These are phyloP conservation scores for Leishmania tropica DNA, from an alignment of 208 protist genomes.

Conservation along the genomic window DNA sequence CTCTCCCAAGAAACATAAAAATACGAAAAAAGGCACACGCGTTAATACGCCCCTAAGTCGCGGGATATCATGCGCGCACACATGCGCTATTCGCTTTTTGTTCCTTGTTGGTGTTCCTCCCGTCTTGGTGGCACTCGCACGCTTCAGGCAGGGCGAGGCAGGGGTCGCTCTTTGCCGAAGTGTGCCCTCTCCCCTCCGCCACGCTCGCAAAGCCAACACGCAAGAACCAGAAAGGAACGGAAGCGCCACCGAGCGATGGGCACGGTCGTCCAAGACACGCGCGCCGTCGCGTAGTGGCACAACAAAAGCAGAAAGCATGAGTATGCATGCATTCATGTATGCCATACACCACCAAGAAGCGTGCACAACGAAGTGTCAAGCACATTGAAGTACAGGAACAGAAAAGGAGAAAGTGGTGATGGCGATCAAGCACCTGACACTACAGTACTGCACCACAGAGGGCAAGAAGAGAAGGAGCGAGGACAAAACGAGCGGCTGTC, in stretches of 20 bases:
- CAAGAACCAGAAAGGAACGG: background rate
- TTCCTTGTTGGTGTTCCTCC: background rate
- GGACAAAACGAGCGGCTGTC: background rate
- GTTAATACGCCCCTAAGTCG: background rate
- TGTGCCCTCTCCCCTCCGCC: background rate
- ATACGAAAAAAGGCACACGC: background rate
- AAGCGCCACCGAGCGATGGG: background rate
- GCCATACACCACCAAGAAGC: background rate
- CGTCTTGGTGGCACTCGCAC: background rate
- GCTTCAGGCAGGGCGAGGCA: background rate
- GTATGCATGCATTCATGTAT: too few species aligned
- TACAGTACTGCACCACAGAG: background rate
- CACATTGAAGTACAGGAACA: background rate
- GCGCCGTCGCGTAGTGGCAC: background rate
- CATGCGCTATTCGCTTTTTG: background rate
- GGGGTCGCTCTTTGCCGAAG: background rate
- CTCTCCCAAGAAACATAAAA: background rate
- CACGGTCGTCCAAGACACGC: background rate
- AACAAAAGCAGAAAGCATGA: background rate
- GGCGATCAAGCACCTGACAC: background rate
- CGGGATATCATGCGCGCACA: background rate
- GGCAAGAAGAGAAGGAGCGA: too few species aligned
- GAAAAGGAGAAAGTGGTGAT: background rate
- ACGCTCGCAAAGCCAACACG: background rate
- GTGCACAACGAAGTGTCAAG: background rate